Evolutionary conservation across 2,329 filamentous ascomycete genomes (phyloP).

Genomic region (Neonectria hederae): DNA sequence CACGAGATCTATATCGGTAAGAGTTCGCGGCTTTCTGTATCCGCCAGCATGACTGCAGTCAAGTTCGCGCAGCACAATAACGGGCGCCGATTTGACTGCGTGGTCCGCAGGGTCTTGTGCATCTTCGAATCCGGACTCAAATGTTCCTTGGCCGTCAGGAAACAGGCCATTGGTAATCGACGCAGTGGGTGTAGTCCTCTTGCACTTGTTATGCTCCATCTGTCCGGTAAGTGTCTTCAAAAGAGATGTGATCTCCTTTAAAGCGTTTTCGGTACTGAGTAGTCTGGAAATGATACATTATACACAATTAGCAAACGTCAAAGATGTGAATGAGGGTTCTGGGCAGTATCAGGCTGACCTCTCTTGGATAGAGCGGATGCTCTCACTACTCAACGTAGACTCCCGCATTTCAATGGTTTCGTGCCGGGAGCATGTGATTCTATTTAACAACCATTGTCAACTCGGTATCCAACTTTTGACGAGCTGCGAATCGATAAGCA

Average conservation of each 20-base stretch:
- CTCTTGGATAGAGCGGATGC: not conserved
- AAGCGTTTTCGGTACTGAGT: not conserved
- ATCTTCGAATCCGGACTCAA: not conserved
- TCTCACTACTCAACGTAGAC: not conserved
- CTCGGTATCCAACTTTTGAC: not conserved
- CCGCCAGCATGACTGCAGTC: not conserved
- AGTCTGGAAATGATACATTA: not conserved
- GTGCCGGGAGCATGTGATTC: not conserved
- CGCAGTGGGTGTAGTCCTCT: too few relatives aligned
- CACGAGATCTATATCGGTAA: not conserved
- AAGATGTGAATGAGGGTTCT: too few relatives aligned
- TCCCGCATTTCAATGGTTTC: not conserved
- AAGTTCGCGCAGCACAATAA: constrained; percentile 7
- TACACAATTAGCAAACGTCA: too few relatives aligned
- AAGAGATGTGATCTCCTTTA: not conserved
- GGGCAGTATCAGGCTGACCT: not conserved
- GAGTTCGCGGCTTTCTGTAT: not conserved
- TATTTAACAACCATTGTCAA: not conserved
- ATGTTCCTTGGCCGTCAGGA: not conserved
- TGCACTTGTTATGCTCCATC: not conserved
- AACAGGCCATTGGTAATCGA: not conserved
- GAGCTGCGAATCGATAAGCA: not conserved
- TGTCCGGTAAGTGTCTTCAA: not conserved
- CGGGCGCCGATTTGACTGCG: not conserved
- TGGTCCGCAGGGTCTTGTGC: not conserved